Base-by-base conservation (phyloP, 2,329 filamentous ascomycete genomes). In the Colletotrichum sp. region DNA sequence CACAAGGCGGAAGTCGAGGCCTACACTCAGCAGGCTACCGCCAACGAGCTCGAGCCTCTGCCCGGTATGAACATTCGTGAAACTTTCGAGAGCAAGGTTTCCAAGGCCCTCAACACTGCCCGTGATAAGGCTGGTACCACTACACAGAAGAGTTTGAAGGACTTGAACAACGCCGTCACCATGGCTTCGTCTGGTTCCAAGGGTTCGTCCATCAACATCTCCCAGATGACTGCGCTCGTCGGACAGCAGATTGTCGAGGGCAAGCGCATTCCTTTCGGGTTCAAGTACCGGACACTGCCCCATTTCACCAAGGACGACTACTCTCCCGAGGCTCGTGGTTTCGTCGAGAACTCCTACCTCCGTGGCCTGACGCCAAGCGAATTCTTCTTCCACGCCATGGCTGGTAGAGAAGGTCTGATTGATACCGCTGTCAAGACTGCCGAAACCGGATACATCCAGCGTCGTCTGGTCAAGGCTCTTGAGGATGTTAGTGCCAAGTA, bases 351-450 rank as follows among this genome's bases (percentile, higher is more conserved):
- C 87, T 99, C 97, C 0, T 99, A 99, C 81, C 92, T 99, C 15
- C 95, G 97, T 88, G 97, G 97, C 72, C 88, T 99, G 75, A 99
- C 98, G 1, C 97, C 97, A 0, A 94, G 95, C 1, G 97, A 99
- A 80, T 99, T 99, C 87, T 99, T 98, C 89, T 99, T 99, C 91
- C 97, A 99, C 91, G 97, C 97, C 83, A 99, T 99, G 97, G 97
- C 97, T 90, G 97, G 97, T 95, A 93, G 97, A 89, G 97, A 99
- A 87, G 97, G 97, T 98, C 90, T 99, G 71, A 99, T 99, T 81
- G 97, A 99, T 90, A 99, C 97, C 68, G 97, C 97, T 79, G 98
- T 99, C 87, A 99, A 99, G 91, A 99, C 97, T 79, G 97, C 97
- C 24, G 98, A 99, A 86, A 99, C 98, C 74, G 97, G 97, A 87